Evolutionary conservation across 108 stramenopile genomes (phyloP).

Genomic region (Parmales sp.): DNA sequence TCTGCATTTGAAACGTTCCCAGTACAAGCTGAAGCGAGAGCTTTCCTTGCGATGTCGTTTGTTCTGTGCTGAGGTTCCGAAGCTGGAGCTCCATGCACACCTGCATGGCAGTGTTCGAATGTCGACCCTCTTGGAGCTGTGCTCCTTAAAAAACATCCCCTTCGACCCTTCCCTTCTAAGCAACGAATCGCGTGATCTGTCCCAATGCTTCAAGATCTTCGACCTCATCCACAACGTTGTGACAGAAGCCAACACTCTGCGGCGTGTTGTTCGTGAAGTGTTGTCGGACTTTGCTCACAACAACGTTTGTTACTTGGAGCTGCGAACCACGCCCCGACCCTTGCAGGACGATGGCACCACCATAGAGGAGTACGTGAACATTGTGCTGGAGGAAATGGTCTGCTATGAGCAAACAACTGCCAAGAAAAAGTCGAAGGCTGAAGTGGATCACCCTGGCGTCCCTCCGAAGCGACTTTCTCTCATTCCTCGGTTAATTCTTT

Average conservation of each 20-base stretch:
- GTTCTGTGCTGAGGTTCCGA: too few species aligned
- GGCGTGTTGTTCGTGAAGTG: conserved; percentile 51
- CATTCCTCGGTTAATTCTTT: conserved; percentile 50
- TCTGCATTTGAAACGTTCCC: too few species aligned
- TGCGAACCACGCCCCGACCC: conserved; percentile 69
- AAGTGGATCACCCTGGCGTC: neutral
- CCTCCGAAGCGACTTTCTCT: conserved; percentile 26
- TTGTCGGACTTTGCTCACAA: conserved; percentile 62
- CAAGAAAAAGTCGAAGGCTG: neutral
- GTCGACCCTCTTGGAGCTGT: conserved; percentile 57
- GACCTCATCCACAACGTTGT: conserved; percentile 54
- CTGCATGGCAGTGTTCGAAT: conserved; percentile 78
- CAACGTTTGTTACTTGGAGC: conserved; percentile 62
- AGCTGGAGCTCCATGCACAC: conserved; percentile 81
- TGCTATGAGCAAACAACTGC: conserved; percentile 31
- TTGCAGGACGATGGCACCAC: conserved; percentile 21
- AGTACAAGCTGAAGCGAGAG: too few species aligned
- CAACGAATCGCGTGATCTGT: conserved; percentile 19
- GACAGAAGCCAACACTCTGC: conserved; percentile 38
- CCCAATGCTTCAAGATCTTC: conserved; percentile 75
- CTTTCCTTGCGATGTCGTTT: too few species aligned
- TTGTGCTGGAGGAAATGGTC: conserved; percentile 37
- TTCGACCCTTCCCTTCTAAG: conserved; percentile 21
- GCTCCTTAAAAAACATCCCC: conserved; percentile 32
- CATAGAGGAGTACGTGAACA: conserved; percentile 50